A percentile compares a stretch with the other conserved stretches of the same genome.
phyloP scores from a whole-genome alignment of 345 rosid species.

The Murraya paniculata region DNA sequence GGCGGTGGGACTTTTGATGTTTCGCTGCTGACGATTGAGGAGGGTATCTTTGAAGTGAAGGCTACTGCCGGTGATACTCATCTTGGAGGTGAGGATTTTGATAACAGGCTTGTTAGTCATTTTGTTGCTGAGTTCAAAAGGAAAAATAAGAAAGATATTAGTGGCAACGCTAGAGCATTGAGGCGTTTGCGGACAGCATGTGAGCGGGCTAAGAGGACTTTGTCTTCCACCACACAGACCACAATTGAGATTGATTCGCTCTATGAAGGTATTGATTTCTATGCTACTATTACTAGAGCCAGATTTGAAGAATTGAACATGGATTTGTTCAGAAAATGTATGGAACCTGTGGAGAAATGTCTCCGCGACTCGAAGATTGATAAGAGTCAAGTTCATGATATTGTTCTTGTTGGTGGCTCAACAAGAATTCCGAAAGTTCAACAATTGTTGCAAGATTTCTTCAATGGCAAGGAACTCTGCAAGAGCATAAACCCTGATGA shows the following conservation, averaged over 20 bases:
- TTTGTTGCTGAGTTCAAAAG: constrained; percentile 26
- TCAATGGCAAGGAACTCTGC: constrained; percentile 32
- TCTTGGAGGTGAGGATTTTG: constrained; percentile 34
- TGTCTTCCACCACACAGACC: constrained; percentile 32
- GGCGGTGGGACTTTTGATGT: constrained; percentile 43
- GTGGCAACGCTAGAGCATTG: constrained; percentile 28
- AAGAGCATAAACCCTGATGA: constrained; percentile 36
- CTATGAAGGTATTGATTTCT: constrained; percentile 33
- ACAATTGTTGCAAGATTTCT: constrained; percentile 30
- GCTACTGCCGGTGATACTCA: constrained; percentile 38
- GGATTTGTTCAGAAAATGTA: constrained; percentile 31
- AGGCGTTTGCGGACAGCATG: constrained; percentile 36
- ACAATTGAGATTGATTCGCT: constrained; percentile 37
- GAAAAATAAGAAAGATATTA: constrained; percentile 33
- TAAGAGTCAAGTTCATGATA: constrained; percentile 20
- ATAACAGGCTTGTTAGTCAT: constrained; percentile 34
- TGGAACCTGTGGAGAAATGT: constrained; percentile 39
- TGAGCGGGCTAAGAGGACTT: constrained; percentile 33
- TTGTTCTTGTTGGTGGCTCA: constrained; percentile 27
- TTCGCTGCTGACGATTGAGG: constrained; percentile 34
- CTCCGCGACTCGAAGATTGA: constrained; percentile 30
- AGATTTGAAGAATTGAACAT: constrained; percentile 37
- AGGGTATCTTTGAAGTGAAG: constrained; percentile 43
- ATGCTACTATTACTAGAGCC: constrained; percentile 30
- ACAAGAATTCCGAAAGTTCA: constrained; percentile 32